phyloP scores from a whole-genome alignment of 2,329 filamentous ascomycete species.

The Xylaria sp. region DNA sequence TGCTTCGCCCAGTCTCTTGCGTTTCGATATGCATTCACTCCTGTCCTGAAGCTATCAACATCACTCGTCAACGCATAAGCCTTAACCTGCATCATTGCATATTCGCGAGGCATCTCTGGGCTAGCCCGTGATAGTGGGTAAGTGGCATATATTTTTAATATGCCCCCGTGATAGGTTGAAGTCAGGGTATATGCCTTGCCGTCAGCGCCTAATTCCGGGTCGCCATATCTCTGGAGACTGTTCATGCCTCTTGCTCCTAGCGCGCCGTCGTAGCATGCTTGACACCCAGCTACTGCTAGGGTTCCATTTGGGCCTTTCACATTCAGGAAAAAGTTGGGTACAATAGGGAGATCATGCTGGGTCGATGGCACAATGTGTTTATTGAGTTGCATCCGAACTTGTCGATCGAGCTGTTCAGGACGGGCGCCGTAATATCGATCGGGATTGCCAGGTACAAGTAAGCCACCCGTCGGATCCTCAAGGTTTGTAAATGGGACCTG shows the following conservation, averaged over 20 bases:
- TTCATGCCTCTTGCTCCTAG: too few relatives aligned
- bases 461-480: constrained; percentile 10
- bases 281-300: too few relatives aligned
- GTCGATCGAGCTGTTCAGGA: constrained; percentile 9
- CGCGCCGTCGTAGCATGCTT: too few relatives aligned
- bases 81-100: constrained; percentile 2
- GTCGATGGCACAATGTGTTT: constrained; percentile 40
- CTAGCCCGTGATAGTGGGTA: constrained; percentile 5
- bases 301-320: too few relatives aligned
- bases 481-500: constrained; percentile 24
- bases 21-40: constrained; percentile 26
- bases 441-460: constrained; percentile 24
- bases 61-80: not conserved
- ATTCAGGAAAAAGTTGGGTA: too few relatives aligned
- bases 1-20: constrained; percentile 26
- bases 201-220: too few relatives aligned
- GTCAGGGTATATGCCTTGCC: too few relatives aligned
- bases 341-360: too few relatives aligned
- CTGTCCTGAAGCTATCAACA: constrained; percentile 3
- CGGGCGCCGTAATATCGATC: constrained; percentile 26
- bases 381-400: constrained; percentile 26
- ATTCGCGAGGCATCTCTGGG: not conserved
- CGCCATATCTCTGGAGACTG: too few relatives aligned
- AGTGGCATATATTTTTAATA: too few relatives aligned
- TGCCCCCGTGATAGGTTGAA: too few relatives aligned